These are phyloP conservation scores for Colletotrichum lupini DNA, from an alignment of 2,329 filamentous ascomycete species.

Conservation along the genomic window DNA sequence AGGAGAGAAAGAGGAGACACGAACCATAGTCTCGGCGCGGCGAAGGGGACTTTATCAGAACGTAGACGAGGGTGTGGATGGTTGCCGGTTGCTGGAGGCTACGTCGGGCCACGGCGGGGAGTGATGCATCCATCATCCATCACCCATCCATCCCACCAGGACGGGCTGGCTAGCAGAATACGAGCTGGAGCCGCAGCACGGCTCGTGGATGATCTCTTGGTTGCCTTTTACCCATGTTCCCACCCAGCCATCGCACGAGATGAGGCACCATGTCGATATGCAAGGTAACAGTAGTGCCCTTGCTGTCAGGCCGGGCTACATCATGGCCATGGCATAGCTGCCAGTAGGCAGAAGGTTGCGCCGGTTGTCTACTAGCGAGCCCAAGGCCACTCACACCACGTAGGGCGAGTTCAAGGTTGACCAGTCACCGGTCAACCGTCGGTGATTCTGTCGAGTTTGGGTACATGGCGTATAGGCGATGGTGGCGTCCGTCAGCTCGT, in stretches of 20 bases:
- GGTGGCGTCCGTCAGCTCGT: constrained; percentile 4
- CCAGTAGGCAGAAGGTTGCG: not conserved
- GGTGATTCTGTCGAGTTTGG: not conserved
- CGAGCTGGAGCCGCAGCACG: constrained; percentile 18
- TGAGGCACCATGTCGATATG: not conserved
- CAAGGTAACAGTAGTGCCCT: not conserved
- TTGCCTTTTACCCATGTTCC: not conserved
- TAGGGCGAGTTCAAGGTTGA: not conserved
- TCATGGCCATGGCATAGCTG: constrained; percentile 8
- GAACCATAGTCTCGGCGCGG: not conserved
- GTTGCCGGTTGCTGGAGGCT: not conserved
- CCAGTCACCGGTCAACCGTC: constrained; percentile 16
- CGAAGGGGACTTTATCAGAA: constrained; percentile 11
- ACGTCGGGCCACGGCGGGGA: not conserved
- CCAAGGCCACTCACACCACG: constrained; percentile 4
- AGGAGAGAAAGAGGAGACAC: not conserved
- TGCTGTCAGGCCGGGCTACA: constrained; percentile 1
- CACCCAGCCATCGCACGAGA: not conserved
- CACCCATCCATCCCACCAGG: constrained; percentile 39
- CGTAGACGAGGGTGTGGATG: not conserved
- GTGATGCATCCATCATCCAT: constrained; percentile 3
- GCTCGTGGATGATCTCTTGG: constrained; percentile 17
- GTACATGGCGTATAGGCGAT: not conserved
- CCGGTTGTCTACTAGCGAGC: not conserved
- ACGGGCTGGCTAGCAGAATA: not conserved